These are phyloP conservation scores for Annulohypoxylon stygium DNA, from an alignment of 495 filamentous ascomycete species.

Conservation along the genomic window DNA sequence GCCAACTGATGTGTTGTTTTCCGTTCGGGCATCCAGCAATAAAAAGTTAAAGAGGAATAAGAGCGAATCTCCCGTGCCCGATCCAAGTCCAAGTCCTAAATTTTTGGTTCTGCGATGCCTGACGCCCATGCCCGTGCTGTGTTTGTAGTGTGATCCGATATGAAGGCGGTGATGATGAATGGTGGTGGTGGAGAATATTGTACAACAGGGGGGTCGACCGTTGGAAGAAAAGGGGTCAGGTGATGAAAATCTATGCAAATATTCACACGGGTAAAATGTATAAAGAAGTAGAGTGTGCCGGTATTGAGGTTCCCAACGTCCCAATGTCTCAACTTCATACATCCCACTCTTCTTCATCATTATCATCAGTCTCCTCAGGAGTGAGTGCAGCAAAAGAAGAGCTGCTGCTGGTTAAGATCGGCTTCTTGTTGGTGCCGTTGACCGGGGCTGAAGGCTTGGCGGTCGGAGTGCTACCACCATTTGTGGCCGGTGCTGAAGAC, in stretches of 20 bases:
- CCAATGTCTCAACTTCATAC: constrained; percentile 47
- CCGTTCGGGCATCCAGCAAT: constrained; percentile 17
- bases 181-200: constrained; percentile 30
- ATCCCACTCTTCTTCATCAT: constrained; percentile 63
- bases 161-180: background rate
- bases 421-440: constrained; percentile 53
- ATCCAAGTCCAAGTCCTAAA: constrained; percentile 38
- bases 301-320: constrained; percentile 6
- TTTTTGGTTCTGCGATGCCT: constrained; percentile 25
- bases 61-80: constrained; percentile 21
- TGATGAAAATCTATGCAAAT: constrained; percentile 40
- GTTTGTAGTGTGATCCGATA: constrained; percentile 15
- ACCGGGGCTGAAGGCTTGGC: constrained; percentile 50
- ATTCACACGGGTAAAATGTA: constrained; percentile 46
- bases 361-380: constrained; percentile 54
- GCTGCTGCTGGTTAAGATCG: constrained; percentile 48
- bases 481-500: constrained; percentile 37
- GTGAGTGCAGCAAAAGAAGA: constrained; percentile 65
- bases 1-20: constrained; percentile 6
- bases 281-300: constrained; percentile 33
- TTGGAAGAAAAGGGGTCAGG: constrained; percentile 10
- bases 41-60: constrained; percentile 2
- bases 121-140: constrained; percentile 18
- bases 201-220: constrained; percentile 40
- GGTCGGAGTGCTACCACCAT: constrained; percentile 44